A percentile compares a stretch with the other conserved stretches of the same genome.
These are phyloP conservation scores for Stagonosporopsis chrysanthemi DNA, from an alignment of 2,329 filamentous ascomycete species.

Conservation along the genomic window DNA sequence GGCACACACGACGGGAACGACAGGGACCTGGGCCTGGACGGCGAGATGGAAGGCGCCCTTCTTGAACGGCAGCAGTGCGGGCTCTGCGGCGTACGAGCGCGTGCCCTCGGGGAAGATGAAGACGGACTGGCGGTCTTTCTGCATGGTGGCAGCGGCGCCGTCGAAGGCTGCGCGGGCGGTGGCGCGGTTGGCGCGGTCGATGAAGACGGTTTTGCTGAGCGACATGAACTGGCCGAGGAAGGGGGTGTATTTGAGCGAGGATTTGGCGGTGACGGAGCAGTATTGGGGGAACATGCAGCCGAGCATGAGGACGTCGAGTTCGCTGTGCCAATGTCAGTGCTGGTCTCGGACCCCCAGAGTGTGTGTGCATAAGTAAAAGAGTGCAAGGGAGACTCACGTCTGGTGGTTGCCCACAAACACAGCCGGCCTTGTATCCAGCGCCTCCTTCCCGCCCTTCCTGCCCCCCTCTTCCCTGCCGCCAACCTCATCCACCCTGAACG, in stretches of 20 bases:
- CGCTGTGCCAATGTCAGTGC: conserved; percentile 50
- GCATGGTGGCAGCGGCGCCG: conserved; percentile 82
- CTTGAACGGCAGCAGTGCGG: conserved; percentile 91
- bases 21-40: conserved; percentile 89
- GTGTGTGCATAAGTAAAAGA: neutral
- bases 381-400: conserved; percentile 58
- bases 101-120: conserved; percentile 95
- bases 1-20: conserved; percentile 76
- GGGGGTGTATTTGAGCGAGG: conserved; percentile 77
- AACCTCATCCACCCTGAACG: conserved; percentile 69
- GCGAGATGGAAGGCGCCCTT: conserved; percentile 98
- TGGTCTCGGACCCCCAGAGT: neutral
- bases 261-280: conserved; percentile 93
- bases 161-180: conserved; percentile 87
- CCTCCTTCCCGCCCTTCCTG: conserved; percentile 43
- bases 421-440: conserved; percentile 67
- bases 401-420: conserved; percentile 97
- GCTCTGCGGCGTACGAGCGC: conserved; percentile 83
- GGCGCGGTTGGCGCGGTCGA: conserved; percentile 85
- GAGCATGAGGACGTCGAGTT: conserved; percentile 92
- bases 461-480: conserved; percentile 39
- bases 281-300: conserved; percentile 88
- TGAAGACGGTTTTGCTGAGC: conserved; percentile 89
- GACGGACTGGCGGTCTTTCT: conserved; percentile 69
- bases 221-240: conserved; percentile 93